phyloP scores from a whole-genome alignment of 495 filamentous ascomycete species.

The Lepraria neglecta region DNA sequence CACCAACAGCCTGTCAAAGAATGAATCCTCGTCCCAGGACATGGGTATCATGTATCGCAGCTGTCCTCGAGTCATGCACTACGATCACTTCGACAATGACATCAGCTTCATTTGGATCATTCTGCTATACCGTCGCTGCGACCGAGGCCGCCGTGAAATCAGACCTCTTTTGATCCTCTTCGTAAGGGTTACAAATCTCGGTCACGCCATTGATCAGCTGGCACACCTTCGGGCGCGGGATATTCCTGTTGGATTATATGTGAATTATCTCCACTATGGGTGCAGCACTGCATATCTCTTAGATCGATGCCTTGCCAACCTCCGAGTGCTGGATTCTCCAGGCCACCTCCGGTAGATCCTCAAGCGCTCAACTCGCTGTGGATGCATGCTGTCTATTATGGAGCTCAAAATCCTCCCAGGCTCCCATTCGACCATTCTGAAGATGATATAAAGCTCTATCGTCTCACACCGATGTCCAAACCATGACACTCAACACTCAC shows the following conservation, averaged over 20 bases:
- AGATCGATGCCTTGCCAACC: not conserved
- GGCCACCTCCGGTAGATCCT: not conserved
- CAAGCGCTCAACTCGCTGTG: not conserved
- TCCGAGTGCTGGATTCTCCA: not conserved
- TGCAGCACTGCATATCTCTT: not conserved
- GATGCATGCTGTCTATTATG: not conserved
- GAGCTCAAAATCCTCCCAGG: not conserved
- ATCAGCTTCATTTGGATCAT: not conserved
- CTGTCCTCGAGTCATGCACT: not conserved
- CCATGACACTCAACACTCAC: not conserved
- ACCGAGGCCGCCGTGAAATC: not conserved
- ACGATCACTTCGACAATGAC: not conserved
- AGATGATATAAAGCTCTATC: not conserved
- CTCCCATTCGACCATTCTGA: not conserved
- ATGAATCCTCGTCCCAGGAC: no score
- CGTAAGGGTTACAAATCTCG: not conserved
- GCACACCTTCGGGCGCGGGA: not conserved
- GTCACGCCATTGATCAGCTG: not conserved
- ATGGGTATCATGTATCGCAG: no score
- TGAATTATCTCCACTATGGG: not conserved
- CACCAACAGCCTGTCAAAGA: no score
- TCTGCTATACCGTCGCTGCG: not conserved
- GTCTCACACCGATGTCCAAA: not conserved
- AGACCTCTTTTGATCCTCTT: not conserved
- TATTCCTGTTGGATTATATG: not conserved